Conservation (phyloP, 352 stramenopile genomes). For the Phytophthora sp. region DNA sequence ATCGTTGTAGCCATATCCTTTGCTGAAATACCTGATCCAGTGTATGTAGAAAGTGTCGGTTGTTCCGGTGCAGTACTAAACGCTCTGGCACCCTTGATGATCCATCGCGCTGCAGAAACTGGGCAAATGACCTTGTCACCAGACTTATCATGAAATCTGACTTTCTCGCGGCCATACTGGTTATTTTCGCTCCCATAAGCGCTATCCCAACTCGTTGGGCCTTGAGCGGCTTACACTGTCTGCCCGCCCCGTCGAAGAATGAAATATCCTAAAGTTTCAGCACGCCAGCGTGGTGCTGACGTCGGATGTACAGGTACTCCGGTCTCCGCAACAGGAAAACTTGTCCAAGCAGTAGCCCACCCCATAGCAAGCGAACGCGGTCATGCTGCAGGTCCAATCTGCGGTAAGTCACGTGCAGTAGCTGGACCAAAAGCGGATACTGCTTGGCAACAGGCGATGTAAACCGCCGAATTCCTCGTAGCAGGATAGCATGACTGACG, state of each 20-base stretch:
- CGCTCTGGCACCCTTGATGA: neutral
- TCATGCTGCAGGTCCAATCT: neutral
- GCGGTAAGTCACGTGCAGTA: neutral
- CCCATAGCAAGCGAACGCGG: slow-evolving; percentile 12
- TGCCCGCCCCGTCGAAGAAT: neutral
- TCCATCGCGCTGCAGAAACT: neutral
- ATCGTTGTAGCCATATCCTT: neutral
- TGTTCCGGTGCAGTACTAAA: neutral
- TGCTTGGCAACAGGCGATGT: slow-evolving; percentile 23
- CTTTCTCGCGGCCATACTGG: neutral
- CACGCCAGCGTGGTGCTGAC: neutral
- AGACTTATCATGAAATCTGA: neutral
- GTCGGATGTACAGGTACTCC: slow-evolving; percentile 18
- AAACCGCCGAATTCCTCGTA: slow-evolving; percentile 23
- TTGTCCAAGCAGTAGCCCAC: slow-evolving; percentile 11
- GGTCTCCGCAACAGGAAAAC: slow-evolving; percentile 22
- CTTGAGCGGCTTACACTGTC: neutral
- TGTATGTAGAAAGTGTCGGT: neutral
- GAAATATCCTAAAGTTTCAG: neutral
- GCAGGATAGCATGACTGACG: slow-evolving; percentile 14
- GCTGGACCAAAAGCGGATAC: neutral
- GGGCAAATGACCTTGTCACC: neutral
- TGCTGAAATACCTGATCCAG: neutral
- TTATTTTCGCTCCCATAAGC: slow-evolving; percentile 16
- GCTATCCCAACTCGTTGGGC: neutral